Evolutionary conservation across 192 early-diverging fungal genomes (phyloP).

Genomic region (Umbelopsis sp.): DNA sequence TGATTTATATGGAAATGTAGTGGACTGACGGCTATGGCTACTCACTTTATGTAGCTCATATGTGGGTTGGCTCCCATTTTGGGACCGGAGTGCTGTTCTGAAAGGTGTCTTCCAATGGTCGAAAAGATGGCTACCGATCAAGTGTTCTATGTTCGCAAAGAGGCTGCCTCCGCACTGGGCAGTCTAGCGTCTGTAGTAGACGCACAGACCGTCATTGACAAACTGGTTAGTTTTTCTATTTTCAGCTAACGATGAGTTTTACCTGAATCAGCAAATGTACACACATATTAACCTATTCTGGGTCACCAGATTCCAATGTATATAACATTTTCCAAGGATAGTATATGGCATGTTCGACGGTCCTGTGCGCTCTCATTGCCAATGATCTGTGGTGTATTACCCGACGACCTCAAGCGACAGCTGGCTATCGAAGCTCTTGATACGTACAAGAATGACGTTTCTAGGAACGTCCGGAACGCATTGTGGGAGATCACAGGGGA

Average conservation of each 20-base stretch:
- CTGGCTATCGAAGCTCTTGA: constrained; percentile 45
- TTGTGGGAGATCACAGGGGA: constrained; percentile 56
- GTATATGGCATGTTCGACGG: constrained; percentile 60
- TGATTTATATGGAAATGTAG: not conserved
- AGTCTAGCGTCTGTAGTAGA: constrained; percentile 27
- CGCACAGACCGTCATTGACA: constrained; percentile 27
- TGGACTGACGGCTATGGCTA: not conserved
- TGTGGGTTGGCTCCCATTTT: constrained; percentile 43
- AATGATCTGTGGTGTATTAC: constrained; percentile 45
- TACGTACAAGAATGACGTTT: constrained; percentile 50
- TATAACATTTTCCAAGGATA: constrained; percentile 48
- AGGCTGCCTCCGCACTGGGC: constrained; percentile 37
- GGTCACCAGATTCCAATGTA: constrained; percentile 47
- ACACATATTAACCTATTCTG: not conserved
- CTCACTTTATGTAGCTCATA: constrained; percentile 41
- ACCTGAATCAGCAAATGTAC: not conserved
- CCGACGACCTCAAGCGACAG: constrained; percentile 42
- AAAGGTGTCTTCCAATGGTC: constrained; percentile 49
- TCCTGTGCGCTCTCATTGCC: constrained; percentile 52
- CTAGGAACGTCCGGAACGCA: constrained; percentile 52
- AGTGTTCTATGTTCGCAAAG: constrained; percentile 54
- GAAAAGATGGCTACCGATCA: constrained; percentile 45
- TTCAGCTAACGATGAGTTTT: too few relatives aligned
- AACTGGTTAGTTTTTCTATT: constrained; percentile 23
- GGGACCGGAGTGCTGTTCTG: constrained; percentile 45